A percentile compares a stretch with the other conserved stretches of the same genome.
Evolutionary conservation across 352 stramenopile species (phyloP).

Genomic region (Pilasporangium apinafurcum): DNA sequence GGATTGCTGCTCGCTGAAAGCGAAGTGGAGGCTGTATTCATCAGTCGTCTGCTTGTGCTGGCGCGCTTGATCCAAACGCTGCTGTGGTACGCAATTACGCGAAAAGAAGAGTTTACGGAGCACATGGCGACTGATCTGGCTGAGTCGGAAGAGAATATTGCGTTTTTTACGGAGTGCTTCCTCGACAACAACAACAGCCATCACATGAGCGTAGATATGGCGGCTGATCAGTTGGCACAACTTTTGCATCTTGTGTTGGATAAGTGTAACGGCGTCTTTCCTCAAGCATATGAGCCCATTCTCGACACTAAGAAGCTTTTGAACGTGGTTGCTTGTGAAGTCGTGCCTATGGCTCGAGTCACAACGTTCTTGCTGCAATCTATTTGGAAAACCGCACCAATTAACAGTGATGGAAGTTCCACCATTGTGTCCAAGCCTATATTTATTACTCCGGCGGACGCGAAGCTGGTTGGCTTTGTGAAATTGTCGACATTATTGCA

Average conservation of each 20-base stretch:
- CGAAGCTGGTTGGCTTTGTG: slow-evolving; percentile 43
- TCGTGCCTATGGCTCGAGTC: slow-evolving; percentile 63
- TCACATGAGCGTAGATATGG: slow-evolving; percentile 15
- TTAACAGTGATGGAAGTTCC: slow-evolving; percentile 4
- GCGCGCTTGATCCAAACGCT: slow-evolving; percentile 70
- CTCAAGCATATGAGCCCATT: slow-evolving; percentile 14
- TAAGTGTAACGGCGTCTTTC: slow-evolving; percentile 23
- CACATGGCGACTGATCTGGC: slow-evolving; percentile 51
- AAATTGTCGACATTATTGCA: slow-evolving; percentile 16
- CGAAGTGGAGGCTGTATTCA: slow-evolving; percentile 50
- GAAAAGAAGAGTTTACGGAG: slow-evolving; percentile 50
- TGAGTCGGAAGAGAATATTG: slow-evolving; percentile 45
- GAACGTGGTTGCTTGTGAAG: slow-evolving; percentile 71
- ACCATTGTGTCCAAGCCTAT: slow-evolving; percentile 38
- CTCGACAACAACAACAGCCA: slow-evolving; percentile 6
- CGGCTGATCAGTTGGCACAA: slow-evolving; percentile 17
- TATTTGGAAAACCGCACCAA: slow-evolving; percentile 4
- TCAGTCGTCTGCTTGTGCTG: slow-evolving; percentile 55
- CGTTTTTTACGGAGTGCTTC: slow-evolving; percentile 49
- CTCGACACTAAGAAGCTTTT: slow-evolving; percentile 39
- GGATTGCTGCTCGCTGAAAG: slow-evolving; percentile 54
- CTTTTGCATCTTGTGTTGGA: slow-evolving; percentile 18
- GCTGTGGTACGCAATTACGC: slow-evolving; percentile 67
- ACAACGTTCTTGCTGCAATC: slow-evolving; percentile 63
- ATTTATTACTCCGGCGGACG: slow-evolving; percentile 45